These are phyloP conservation scores for Claviceps paspali DNA, from an alignment of 2,329 filamentous ascomycete genomes.

Conservation along the genomic window DNA sequence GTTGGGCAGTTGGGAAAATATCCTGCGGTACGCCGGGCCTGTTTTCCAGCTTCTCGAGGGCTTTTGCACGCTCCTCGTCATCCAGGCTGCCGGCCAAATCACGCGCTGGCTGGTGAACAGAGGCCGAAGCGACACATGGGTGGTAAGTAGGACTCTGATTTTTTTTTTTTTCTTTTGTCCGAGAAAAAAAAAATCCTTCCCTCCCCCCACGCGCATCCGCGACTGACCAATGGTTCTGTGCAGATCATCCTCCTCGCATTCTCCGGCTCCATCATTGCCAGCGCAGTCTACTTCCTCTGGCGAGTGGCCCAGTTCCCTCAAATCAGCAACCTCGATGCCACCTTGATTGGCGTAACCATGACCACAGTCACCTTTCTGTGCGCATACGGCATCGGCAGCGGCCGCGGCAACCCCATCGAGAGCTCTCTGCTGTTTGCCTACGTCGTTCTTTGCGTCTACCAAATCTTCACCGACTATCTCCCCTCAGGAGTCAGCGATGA, in stretches of 20 bases:
- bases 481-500: slow-evolving; percentile 51
- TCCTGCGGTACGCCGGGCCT: slow-evolving; percentile 79
- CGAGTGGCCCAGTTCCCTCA: slow-evolving; percentile 86
- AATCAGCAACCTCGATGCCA: slow-evolving; percentile 82
- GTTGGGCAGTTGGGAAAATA: slow-evolving; percentile 77
- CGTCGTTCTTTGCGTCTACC: slow-evolving; percentile 94
- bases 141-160: slow-evolving; percentile 44
- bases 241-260: slow-evolving; percentile 79
- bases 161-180: background rate
- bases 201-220: no score
- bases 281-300: slow-evolving; percentile 92
- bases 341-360: slow-evolving; percentile 81
- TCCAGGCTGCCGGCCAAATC: slow-evolving; percentile 87
- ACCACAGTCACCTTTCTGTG: slow-evolving; percentile 87
- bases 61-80: slow-evolving; percentile 90
- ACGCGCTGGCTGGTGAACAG: slow-evolving; percentile 90
- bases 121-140: slow-evolving; percentile 89
- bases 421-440: slow-evolving; percentile 93
- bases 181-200: slow-evolving; percentile 11
- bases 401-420: slow-evolving; percentile 87
- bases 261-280: slow-evolving; percentile 83
- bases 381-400: slow-evolving; percentile 85
- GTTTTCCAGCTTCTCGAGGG: slow-evolving; percentile 91
- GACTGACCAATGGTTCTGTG: slow-evolving; percentile 1
- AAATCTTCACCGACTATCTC: slow-evolving; percentile 97